A percentile compares a stretch with the other conserved stretches of the same genome.
phyloP scores from a whole-genome alignment of 345 rosid genomes.

The Eutrema yunnanense region DNA sequence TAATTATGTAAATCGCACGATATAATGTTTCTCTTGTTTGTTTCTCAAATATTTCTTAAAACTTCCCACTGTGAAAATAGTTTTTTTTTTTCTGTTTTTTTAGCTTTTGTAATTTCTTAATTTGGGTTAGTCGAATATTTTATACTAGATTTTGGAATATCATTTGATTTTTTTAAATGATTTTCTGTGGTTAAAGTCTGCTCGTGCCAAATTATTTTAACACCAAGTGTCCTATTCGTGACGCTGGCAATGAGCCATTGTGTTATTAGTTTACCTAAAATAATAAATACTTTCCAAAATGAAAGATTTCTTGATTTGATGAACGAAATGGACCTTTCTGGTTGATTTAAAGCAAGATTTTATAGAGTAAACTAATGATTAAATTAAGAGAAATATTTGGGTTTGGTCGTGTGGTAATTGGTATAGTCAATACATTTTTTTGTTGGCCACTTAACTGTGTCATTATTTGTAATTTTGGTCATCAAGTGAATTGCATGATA shows the following conservation, averaged over 20 bases:
- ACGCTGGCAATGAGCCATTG: constrained; percentile 20
- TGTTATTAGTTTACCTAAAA: constrained; percentile 1
- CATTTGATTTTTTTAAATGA: background rate
- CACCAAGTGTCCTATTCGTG: constrained; percentile 6
- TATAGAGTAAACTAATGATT: constrained; percentile 11
- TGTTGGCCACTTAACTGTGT: constrained; percentile 5
- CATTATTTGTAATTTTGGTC: background rate
- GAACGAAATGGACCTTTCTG: constrained; percentile 28
- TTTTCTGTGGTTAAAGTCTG: background rate
- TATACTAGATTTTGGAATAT: background rate
- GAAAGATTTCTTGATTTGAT: constrained; percentile 14
- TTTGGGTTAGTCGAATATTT: background rate
- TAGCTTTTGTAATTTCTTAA: background rate
- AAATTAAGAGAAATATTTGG: background rate
- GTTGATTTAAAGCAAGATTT: constrained; percentile 32
- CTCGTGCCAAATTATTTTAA: constrained; percentile 10
- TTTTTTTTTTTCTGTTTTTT: background rate
- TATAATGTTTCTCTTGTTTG: background rate
- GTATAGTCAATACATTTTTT: background rate
- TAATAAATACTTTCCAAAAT: background rate
- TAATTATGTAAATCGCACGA: background rate
- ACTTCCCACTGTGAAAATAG: background rate
- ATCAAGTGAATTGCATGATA: background rate
- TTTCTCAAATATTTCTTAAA: background rate
- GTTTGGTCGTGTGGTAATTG: background rate